phyloP scores from a whole-genome alignment of 768 basidiomycete genomes.

The Mycena vulgaris region DNA sequence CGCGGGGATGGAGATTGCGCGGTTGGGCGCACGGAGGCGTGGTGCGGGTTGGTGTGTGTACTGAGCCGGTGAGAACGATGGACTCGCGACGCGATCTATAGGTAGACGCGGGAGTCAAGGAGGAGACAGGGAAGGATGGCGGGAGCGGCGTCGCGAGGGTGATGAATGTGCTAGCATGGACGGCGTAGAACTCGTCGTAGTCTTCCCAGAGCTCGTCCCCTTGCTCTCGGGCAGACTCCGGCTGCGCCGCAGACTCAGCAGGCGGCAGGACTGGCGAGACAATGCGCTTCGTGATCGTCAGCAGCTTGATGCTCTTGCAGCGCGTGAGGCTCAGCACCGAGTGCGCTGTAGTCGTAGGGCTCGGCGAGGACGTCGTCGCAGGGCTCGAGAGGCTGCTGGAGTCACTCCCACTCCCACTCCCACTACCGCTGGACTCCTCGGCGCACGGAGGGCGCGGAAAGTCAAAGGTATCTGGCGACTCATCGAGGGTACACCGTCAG shows the following conservation, averaged over 20 bases:
- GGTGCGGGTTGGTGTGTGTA: neutral
- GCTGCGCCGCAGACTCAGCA: too few relatives aligned
- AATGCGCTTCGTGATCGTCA: neutral
- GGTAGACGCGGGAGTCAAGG: neutral
- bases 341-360: neutral
- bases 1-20: too few relatives aligned
- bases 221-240: too few relatives aligned
- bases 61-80: neutral
- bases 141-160: conserved; percentile 18
- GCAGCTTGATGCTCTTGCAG: conserved; percentile 34
- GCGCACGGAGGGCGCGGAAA: too few relatives aligned
- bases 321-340: conserved; percentile 1
- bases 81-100: neutral
- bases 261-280: conserved; percentile 19
- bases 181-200: conserved; percentile 30
- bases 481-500: too few relatives aligned
- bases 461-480: too few relatives aligned
- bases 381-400: too few relatives aligned
- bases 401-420: too few relatives aligned
- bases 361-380: too few relatives aligned
- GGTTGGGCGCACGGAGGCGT: too few relatives aligned
- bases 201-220: neutral
- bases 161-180: conserved; percentile 21
- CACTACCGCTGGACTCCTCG: too few relatives aligned
- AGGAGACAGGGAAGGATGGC: neutral